Evolutionary conservation across 768 basidiomycete species (phyloP), one percentile per base, ranked within the genome.

Genomic region (Xerocomellus intermedius): DNA sequence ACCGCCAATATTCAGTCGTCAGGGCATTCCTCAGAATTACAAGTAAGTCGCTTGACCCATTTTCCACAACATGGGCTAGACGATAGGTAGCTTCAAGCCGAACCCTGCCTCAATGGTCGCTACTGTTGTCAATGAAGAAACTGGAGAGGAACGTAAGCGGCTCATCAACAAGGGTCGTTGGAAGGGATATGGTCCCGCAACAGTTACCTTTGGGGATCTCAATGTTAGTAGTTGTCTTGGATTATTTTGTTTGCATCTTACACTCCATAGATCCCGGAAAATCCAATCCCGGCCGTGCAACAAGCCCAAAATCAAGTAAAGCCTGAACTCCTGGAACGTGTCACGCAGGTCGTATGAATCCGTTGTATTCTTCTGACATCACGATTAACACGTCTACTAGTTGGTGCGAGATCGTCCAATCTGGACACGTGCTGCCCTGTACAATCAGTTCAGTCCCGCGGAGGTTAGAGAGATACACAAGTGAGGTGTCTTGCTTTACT

Each of bases 121-220:
- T 7, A 87, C 83, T 6, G 72, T 80, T 16, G 71, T 87, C 12
- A 84, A 89, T 62, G 87, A 86, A 66, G 82, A 82, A 57, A 93
- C 89, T 0, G 91, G 92, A 24, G 84, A 88, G 63, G 91, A 92
- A 69, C 84, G 81, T 65, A 89, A 87, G 60, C 79, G 92, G 3
- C 76, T 91, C n/a, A 88, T 95, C 55, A 94, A 94, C 67, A 80
- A 80, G 55, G 84, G 85, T 77, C 81, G 91, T n/a, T 91, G 91
- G 88, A 91, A 87, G 65, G 87, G 89, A 16, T 86, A 82, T 62
- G 89, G 88, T 6, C 88, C 89, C 35, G 82, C 82, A 10, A 80
- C 86, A 14, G 82, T 91, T 51, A 77, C 83, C 60, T 91, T 87
- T 60, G 64, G 77, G 7, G 91, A 92, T 59, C 42, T 70, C 72